Conservation (phyloP, 108 stramenopile species). For the Aurantiochytrium sp. region DNA sequence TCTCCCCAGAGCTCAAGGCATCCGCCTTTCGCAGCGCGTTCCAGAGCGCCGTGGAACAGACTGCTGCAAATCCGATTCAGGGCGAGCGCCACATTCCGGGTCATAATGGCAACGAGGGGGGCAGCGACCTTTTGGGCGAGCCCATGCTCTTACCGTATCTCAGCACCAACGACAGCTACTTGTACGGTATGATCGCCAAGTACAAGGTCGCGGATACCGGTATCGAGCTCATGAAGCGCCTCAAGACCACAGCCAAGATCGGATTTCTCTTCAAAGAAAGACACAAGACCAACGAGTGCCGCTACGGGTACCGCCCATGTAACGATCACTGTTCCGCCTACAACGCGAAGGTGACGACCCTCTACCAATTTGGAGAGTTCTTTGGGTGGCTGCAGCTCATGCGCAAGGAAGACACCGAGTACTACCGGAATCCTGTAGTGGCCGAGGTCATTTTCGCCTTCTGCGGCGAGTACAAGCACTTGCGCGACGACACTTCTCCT, state of each 20-base stretch:
- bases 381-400: background rate
- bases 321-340: background rate
- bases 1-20: background rate
- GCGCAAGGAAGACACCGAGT: background rate
- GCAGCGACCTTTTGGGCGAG: background rate
- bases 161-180: background rate
- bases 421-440: background rate
- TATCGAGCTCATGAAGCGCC: conserved; percentile 17
- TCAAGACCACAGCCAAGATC: background rate
- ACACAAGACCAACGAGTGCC: background rate
- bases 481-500: background rate
- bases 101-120: no score
- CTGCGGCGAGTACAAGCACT: background rate
- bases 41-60: background rate
- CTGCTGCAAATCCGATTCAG: background rate
- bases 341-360: background rate
- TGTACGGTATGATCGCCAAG: background rate
- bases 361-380: conserved; percentile 16
- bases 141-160: conserved; percentile 8
- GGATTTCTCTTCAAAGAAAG: background rate
- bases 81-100: no score
- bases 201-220: conserved; percentile 25
- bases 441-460: background rate
- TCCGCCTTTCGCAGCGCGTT: conserved; percentile 4
- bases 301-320: background rate